Evolutionary conservation across 805 yeast genomes (phyloP).

Genomic region (Candida parachauliodes): DNA sequence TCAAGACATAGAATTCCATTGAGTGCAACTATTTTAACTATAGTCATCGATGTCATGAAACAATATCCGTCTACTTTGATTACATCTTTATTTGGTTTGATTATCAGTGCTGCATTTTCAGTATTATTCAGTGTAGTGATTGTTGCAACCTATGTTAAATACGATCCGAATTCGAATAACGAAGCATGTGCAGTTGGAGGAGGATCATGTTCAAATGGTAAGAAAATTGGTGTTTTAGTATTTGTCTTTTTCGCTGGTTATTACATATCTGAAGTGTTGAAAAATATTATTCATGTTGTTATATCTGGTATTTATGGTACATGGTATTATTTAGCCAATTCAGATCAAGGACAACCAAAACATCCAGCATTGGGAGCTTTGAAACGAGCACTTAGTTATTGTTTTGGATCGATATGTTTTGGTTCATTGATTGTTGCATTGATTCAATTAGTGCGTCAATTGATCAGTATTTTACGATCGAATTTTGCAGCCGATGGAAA

Average conservation of each 20-base stretch:
- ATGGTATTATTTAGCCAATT: conserved; percentile 79
- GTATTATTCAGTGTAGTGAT: conserved; percentile 63
- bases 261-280: conserved; percentile 76
- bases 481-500: conserved; percentile 51
- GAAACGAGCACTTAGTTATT: conserved; percentile 74
- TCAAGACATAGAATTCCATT: conserved; percentile 70
- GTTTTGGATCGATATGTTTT: conserved; percentile 87
- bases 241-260: conserved; percentile 80
- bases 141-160: conserved; percentile 75
- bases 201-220: conserved; percentile 50
- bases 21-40: conserved; percentile 64
- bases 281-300: conserved; percentile 75
- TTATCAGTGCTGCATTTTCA: conserved; percentile 60
- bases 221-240: conserved; percentile 65
- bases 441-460: conserved; percentile 61
- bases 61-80: conserved; percentile 65
- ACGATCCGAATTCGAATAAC: conserved; percentile 52
- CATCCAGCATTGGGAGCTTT: conserved; percentile 81
- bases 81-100: conserved; percentile 57
- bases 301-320: conserved; percentile 84
- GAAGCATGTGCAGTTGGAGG: conserved; percentile 55
- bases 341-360: conserved; percentile 75
- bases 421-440: conserved; percentile 74
- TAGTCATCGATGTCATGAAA: conserved; percentile 75
- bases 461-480: conserved; percentile 50